Base-by-base conservation (phyloP, 2,329 filamentous ascomycete species). In the Colletotrichum magnum region DNA sequence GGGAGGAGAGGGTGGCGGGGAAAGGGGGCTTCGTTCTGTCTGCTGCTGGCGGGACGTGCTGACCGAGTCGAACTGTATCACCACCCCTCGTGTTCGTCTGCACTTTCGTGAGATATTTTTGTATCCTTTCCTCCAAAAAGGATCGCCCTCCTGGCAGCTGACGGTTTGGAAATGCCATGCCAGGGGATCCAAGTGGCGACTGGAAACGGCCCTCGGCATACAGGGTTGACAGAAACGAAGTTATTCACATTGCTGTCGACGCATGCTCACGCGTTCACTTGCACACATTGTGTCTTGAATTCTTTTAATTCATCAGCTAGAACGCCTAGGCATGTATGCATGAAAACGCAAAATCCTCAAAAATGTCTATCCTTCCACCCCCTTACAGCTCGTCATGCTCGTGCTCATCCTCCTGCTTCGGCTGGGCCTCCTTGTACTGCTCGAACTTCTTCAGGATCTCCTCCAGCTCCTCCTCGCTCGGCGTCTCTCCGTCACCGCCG, bases 381-480 rank as follows among this genome's bases (percentile, higher is more conserved):
- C 10, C 45, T 74, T 78, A 81, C 71, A 81, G 76, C 75, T 81
- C 79, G 68, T 81, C 80, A 62, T 80, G 78, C 48, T 71, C 68
- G 39, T 73, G 50, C 60, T 74, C 72, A 50, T 76, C 67, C 39
- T 75, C 73, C 24, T 76, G 72, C 43, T 75, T 75, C 69, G 62
- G 65, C 12, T 57, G 54, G 32, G 39, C 66, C 56, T 36, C 32
- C 32, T 77, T 72, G 73, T 77, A 73, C 63, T 77, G 75, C 70
- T 77, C 75, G 24, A 79, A 73, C 72, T 79, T 77, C 65, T 78
- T 77, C 60, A 81, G 70, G 60, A 89, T 86, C 74, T 86, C 84
- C 74, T 89, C 83, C 64, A 88, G 84, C 74, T 86, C 80, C 73
- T 85, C 84, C 48, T 82, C 78, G 43, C 79, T 82, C 24, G 80